phyloP scores from a whole-genome alignment of 306 rosid species.

The Boehmeria nivea region DNA sequence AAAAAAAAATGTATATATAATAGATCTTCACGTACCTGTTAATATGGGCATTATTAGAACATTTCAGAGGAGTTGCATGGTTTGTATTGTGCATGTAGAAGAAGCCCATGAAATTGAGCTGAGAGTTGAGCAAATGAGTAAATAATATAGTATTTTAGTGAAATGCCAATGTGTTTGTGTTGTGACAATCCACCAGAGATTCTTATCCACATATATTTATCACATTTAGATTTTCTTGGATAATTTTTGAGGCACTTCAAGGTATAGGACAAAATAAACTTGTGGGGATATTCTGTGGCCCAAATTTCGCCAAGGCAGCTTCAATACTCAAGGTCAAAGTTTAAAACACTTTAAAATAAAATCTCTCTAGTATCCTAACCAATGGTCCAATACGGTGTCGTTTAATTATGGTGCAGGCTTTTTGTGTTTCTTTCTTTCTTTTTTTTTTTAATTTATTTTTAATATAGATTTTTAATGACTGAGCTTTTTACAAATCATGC shows the following conservation, averaged over 20 bases:
- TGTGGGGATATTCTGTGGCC: background rate
- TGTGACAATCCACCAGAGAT: slow-evolving; percentile 47
- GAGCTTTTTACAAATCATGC: too few species aligned
- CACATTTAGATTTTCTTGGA: slow-evolving; percentile 38
- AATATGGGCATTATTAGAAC: slow-evolving; percentile 16
- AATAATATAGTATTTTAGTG: slow-evolving; percentile 5
- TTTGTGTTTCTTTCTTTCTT: too few species aligned
- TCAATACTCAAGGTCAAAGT: too few species aligned
- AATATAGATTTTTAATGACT: too few species aligned
- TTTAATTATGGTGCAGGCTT: too few species aligned
- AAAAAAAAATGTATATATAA: too few species aligned
- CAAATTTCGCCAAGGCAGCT: slow-evolving; percentile 42
- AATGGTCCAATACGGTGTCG: too few species aligned
- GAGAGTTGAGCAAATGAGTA: background rate
- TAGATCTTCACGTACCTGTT: slow-evolving; percentile 24
- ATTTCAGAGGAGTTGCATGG: slow-evolving; percentile 20
- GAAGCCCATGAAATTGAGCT: slow-evolving; percentile 5
- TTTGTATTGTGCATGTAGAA: slow-evolving; percentile 29
- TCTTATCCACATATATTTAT: slow-evolving; percentile 80
- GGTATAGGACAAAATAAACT: slow-evolving; percentile 15
- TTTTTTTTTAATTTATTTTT: too few species aligned
- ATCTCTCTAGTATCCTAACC: too few species aligned
- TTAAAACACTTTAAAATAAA: too few species aligned
- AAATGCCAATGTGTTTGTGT: slow-evolving; percentile 39
- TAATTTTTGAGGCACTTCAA: slow-evolving; percentile 39